Conservation (phyloP, 2,329 filamentous ascomycete genomes). For the Claviceps digitariae region DNA sequence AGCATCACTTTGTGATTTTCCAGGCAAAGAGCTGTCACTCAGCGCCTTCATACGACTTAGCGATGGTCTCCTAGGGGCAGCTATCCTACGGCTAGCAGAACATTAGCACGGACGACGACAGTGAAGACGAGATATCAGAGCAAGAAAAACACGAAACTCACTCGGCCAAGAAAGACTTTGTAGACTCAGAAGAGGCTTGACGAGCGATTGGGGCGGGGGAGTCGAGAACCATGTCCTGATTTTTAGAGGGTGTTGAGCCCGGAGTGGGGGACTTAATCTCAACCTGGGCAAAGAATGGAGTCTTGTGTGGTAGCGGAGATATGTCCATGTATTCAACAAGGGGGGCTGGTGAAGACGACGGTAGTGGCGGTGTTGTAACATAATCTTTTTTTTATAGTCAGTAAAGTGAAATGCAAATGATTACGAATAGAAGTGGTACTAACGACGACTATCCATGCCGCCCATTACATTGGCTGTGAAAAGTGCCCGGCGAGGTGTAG, state of each 20-base stretch:
- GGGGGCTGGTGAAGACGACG: constrained; percentile 65
- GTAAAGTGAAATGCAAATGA: too few species aligned
- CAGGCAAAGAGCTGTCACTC: constrained; percentile 51
- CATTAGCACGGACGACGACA: constrained; percentile 2
- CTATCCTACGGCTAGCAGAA: constrained; percentile 47
- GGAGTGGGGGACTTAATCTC: constrained; percentile 63
- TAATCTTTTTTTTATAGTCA: too few species aligned
- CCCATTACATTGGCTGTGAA: constrained; percentile 26
- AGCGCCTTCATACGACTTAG: constrained; percentile 62
- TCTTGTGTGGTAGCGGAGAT: constrained; percentile 83
- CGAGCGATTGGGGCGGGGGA: constrained; percentile 39
- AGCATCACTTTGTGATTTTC: constrained; percentile 46
- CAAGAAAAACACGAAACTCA: constrained; percentile 23
- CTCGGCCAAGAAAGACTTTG: constrained; percentile 38
- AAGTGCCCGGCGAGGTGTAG: constrained; percentile 27
- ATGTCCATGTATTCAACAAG: constrained; percentile 77
- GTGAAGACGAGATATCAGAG: constrained; percentile 7
- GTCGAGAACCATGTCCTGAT: constrained; percentile 38
- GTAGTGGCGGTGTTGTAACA: constrained; percentile 72
- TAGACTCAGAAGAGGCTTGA: constrained; percentile 32
- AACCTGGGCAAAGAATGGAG: constrained; percentile 50
- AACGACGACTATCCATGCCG: constrained; percentile 22
- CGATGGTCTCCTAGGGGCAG: constrained; percentile 58
- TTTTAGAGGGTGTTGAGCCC: constrained; percentile 28
- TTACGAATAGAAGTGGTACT: background rate